Evolutionary conservation across 805 yeast genomes (phyloP), one percentile per base, ranked within the genome.

Genomic region (Barnettozyma pratensis): DNA sequence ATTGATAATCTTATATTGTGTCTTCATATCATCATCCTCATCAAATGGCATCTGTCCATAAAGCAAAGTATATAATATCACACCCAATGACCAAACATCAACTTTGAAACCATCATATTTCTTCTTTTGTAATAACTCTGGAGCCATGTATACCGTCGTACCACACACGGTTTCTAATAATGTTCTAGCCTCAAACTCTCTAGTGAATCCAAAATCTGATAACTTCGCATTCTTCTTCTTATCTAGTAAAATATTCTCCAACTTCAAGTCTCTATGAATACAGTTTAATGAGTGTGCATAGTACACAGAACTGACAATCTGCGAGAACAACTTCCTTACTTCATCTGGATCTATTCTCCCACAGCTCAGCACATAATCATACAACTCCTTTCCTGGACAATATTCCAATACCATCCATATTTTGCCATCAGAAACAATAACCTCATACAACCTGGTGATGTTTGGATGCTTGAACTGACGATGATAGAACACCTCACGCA

Each of bases 141-240:
- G 99, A 0, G 99, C 97, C 96, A 92, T 91, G 63, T 92, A 92
- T 4, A 89, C 95, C 1, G 90, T 81, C 0, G 98, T 92, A 3
- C 99, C 99, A 67, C 99, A 92, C 1, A 90, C 74, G 0, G 97
- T 94, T 44, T 84, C 86, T 34, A 92, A 67, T 42, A 84, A 65
- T 5, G 74, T 67, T 44, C 84, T 72, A 0, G 75, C 70, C 32
- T 73, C 74, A 50, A 76, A 80, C 57, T 88, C 97, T 52, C 98
- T 73, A 0, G 96, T 88, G 64, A 92, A 92, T 0, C 99, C 99
- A 67, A 92, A 91, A 68, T 92, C 99, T 6, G 96, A 83, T 45
- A 92, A 68, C 63, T 90, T 90, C 25, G 87, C 80, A 42, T 81
- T 72, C 27, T 79, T 68, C 49, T 75, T 73, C 54, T 74, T 74